These are phyloP conservation scores for Diaporthe capsici DNA, from an alignment of 2,329 filamentous ascomycete species.

Conservation along the genomic window DNA sequence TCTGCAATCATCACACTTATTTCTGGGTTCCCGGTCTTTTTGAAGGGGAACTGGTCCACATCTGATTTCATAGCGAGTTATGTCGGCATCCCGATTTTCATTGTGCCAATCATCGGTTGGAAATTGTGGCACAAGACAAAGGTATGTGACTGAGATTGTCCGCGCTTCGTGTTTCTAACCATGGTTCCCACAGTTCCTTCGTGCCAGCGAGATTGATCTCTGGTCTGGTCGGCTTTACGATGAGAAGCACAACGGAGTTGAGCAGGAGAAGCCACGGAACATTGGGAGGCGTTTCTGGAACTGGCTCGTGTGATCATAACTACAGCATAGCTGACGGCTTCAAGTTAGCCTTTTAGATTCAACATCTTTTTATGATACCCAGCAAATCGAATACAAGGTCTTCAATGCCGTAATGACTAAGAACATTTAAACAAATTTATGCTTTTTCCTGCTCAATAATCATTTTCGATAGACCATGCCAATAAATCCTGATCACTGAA, in stretches of 20 bases:
- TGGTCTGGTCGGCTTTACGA: constrained; percentile 58
- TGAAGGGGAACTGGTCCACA: constrained; percentile 54
- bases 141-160: constrained; percentile 4
- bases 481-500: too few species aligned
- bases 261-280: constrained; percentile 24
- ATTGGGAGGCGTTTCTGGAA: constrained; percentile 36
- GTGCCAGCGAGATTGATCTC: constrained; percentile 64
- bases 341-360: constrained; percentile 2
- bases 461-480: neutral
- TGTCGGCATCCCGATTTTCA: constrained; percentile 46
- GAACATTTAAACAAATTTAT: neutral
- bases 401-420: neutral
- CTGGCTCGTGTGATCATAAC: constrained; percentile 23
- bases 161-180: neutral
- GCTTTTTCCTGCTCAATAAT: neutral
- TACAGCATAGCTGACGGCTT: neutral
- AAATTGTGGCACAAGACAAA: constrained; percentile 40
- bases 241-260: constrained; percentile 13
- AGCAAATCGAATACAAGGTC: neutral
- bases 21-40: constrained; percentile 60
- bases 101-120: constrained; percentile 39
- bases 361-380: constrained; percentile 36
- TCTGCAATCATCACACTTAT: constrained; percentile 59
- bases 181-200: constrained; percentile 15
- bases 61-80: constrained; percentile 58